Evolutionary conservation across 1,284 basidiomycete genomes (phyloP).

Genomic region (Macrocybe sp.): DNA sequence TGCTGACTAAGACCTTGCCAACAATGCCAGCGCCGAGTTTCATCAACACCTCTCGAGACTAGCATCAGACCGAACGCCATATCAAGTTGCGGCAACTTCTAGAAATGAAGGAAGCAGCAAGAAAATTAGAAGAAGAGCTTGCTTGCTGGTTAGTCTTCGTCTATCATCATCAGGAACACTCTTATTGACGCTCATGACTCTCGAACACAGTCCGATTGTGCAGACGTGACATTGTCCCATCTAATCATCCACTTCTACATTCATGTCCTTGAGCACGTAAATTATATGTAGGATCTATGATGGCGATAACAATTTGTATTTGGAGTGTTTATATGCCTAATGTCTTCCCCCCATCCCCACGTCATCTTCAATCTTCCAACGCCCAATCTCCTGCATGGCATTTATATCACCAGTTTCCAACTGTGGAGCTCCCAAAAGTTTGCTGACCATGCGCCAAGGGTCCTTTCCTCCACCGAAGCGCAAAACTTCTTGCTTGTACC

Average conservation of each 20-base stretch:
- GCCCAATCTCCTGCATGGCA: constrained; percentile 87
- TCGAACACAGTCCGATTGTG: not conserved
- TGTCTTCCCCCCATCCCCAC: constrained; percentile 45
- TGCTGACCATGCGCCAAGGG: constrained; percentile 91
- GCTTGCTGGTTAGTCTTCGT: constrained; percentile 7
- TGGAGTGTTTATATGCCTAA: constrained; percentile 18
- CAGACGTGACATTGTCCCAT: not conserved
- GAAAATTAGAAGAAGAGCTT: constrained; percentile 17
- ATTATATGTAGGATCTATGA: not conserved
- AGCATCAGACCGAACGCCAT: no score
- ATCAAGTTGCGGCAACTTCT: constrained; percentile 17
- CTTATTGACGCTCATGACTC: not conserved
- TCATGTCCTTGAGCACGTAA: constrained; percentile 2
- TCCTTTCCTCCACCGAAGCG: constrained; percentile 86
- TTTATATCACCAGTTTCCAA: constrained; percentile 67
- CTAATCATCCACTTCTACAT: not conserved
- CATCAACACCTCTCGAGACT: no score
- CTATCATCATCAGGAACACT: not conserved
- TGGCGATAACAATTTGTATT: constrained; percentile 1
- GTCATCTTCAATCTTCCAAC: constrained; percentile 79
- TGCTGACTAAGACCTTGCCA: no score
- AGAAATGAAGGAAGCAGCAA: constrained; percentile 13
- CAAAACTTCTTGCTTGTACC: constrained; percentile 75
- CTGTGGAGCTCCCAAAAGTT: constrained; percentile 60
- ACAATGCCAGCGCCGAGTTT: no score